Evolutionary conservation across 768 basidiomycete species (phyloP), one percentile per base, ranked within the genome.

Genomic region (Nidularia pulvinata): DNA sequence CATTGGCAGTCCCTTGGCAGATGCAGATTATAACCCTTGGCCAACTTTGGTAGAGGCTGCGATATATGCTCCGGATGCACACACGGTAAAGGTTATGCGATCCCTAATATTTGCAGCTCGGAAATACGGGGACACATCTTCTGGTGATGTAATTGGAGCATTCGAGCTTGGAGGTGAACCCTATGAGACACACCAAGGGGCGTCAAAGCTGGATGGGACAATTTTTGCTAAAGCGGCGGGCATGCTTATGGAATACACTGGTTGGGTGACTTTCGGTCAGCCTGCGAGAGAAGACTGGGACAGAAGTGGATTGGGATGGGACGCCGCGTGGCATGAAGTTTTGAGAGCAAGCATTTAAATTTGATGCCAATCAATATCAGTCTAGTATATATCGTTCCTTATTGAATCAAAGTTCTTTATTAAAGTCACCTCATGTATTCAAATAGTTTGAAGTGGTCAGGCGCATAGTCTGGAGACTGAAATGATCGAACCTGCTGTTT

Each of bases 211-310:
- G 49, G 84, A 87, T 59, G 84, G 84, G 2, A 79, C 81, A 2
- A 52, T 85, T 19, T 86, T 86, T 58, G 73, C 81, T 4, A 68
- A 83, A 39, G 77, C 82, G 11, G 84, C 83, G 4, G 84, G 83
- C 0, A 71, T 82, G 33, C 57, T 83, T 65, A 75, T 82, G 77
- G 70, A 83, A 47, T 76, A 69, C 10, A 64, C 85, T 56, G 82
- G 84, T 0, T 86, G 83, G 84, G 76, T 79, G 1, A 61, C 69
- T 7, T 68, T 78, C 65, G 84, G 84, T 4, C 77, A 85, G 62
- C 54, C 66, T 36, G 73, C 67, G 42, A 77, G 79, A n/a, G 39
- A 60, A 1, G 53, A 59, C 33, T 86, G 85, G 85, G 84, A 85
- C 64, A 55, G 74, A 30, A 81, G 78, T 62, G 83, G 74, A 3